A percentile compares a stretch with the other conserved stretches of the same genome.
Evolutionary conservation across 495 filamentous ascomycete genomes (phyloP).

Genomic region (Neurospora sp.): DNA sequence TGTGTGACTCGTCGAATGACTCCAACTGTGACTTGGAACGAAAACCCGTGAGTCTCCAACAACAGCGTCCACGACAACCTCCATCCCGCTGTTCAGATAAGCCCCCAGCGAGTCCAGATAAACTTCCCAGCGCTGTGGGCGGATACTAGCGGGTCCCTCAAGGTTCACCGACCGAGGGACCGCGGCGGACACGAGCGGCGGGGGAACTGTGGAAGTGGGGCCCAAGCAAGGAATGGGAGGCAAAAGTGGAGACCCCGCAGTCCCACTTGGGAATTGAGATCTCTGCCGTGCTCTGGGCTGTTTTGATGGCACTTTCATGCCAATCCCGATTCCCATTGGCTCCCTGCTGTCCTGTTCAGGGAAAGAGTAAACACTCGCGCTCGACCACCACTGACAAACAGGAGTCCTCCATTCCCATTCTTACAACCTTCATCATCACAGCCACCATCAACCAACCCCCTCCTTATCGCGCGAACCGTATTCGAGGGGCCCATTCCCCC

Average conservation of each 20-base stretch:
- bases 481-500: background rate
- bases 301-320: background rate
- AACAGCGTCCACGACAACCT: background rate
- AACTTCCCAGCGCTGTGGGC: background rate
- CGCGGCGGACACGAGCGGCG: background rate
- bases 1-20: background rate
- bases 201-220: background rate
- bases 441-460: background rate
- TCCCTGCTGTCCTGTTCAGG: background rate
- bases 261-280: background rate
- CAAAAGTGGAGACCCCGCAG: background rate
- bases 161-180: background rate
- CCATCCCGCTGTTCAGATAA: background rate
- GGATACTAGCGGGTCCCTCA: background rate
- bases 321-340: background rate
- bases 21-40: background rate
- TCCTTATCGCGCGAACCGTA: background rate
- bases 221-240: background rate
- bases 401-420: background rate
- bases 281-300: background rate
- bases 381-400: background rate
- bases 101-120: background rate
- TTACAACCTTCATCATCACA: background rate
- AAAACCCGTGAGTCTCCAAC: background rate
- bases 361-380: slow-evolving; percentile 5